Evolutionary conservation across 208 protist species (phyloP), one percentile per base, ranked within the genome.

Genomic region (Trypanosoma boissoni): DNA sequence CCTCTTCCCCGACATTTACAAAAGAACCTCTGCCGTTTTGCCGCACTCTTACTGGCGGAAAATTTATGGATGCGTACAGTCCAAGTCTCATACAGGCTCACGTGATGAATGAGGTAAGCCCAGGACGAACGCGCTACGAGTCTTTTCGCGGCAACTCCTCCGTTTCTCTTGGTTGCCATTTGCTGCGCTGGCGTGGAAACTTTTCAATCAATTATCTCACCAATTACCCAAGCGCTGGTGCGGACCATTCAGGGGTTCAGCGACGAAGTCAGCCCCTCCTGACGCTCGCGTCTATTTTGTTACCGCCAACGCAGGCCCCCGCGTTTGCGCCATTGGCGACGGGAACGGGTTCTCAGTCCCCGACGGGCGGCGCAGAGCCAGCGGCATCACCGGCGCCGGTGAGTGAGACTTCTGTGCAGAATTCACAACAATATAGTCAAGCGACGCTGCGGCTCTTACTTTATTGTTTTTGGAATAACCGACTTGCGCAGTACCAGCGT

Each of bases 391-490:
- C 26, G n/a, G 44, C 32, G 20, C 18, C 41, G 6, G n/a, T 18
- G 5, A 18, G 58, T 27, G 50, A 49, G 31, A 57, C 64, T 5
- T 21, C 61, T 5, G 51, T 88, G 1, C 46, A 73, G 0, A 88
- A 89, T 46, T 72, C 54, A 6, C 52, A 24, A 28, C 63, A 62
- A 27, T 94, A 86, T 71, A 69, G 86, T 60, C 72, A 83, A 39
- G 61, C 63, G 4, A 86, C 76, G 0, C 44, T 94, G 12, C 88
- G 88, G 10, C 75, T 86, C 37, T 24, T 94, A 26, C 65, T 94
- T 14, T 83, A 85, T 24, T 67, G 58, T 53, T 94, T 92, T 49
- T 94, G 88, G 84, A 57, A 68, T 50, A 67, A 80, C 41, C 83
- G 88, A 2, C 36, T 92, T 18, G 24, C 14, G 34, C 68, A 80